Base-by-base conservation (phyloP, 306 rosid species). In the Abrus pulchellus region DNA sequence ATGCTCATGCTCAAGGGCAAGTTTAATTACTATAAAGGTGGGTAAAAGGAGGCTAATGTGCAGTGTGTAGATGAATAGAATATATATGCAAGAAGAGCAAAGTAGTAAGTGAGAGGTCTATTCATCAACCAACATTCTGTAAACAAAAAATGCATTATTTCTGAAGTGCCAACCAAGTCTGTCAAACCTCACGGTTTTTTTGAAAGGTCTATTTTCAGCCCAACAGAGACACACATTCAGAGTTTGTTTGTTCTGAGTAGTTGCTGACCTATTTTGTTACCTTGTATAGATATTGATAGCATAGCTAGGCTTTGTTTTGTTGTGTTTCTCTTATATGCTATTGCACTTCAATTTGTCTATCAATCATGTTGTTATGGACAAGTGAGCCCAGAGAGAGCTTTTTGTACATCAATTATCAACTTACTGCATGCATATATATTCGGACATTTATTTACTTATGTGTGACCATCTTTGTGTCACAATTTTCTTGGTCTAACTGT, bases 131-230 rank as follows among this genome's bases (percentile, higher is more conserved):
- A 83, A 76, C 82, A 80, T 53, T 53, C 20, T 43, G 81, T 57
- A 29, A 72, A 83, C 80, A 77, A 55, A 79, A 77, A 52, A 74
- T 76, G 76, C 78, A 79, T 47, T 74, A 29, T 82, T 68, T 78
- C 41, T 85, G 72, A 78, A 75, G 81, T 36, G 4, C 40, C 40
- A 79, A 82, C 68, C 72, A 28, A 13, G 41, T 65, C 30, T 20
- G 43, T 50, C 32, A 14, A 52, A 67, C 8, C 47, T 43, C 67
- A 48, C n/a, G 43, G n/a, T 55, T 32, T 65, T 62, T 77, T 77
- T 86, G 94, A 90, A 79, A 80, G 84, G 94, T 88, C 89, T 83
- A 90, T 83, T 86, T 86, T 77, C 9, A 82, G 68, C n/a, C 82
- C 83, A 80, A 68, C 85, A 86, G 50, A 55, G 48, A 33, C 36